Percentiles rank a stretch among this genome's conserved stretches.
These are phyloP conservation scores for Sideroxylon spinosum DNA, from an alignment of 179 eudicot species.

Conservation along the genomic window DNA sequence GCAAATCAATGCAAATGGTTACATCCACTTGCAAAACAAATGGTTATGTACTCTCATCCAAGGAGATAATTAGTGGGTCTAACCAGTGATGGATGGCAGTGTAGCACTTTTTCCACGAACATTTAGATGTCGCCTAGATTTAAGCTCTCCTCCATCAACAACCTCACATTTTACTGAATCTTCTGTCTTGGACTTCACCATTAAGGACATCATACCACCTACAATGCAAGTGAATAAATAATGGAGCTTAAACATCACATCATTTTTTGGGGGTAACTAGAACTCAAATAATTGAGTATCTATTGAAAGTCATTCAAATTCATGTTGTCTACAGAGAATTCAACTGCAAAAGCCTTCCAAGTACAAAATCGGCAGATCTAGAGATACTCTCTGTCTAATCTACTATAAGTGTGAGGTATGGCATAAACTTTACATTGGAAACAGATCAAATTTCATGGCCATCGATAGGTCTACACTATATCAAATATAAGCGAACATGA, in stretches of 20 bases:
- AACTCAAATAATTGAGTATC: neutral
- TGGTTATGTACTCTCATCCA: neutral
- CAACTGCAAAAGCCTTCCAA: neutral
- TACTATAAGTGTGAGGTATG: neutral
- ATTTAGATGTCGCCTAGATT: constrained; percentile 81
- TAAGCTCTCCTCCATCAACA: constrained; percentile 82
- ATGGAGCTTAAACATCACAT: neutral
- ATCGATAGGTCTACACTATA: neutral
- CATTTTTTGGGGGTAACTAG: neutral
- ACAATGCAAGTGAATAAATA: constrained; percentile 15
- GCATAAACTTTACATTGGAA: neutral
- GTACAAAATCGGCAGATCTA: neutral
- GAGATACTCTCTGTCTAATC: neutral
- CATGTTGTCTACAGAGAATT: neutral
- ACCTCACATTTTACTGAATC: constrained; percentile 80
- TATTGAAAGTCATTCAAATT: neutral
- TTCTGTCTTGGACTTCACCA: constrained; percentile 67
- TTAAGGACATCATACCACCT: constrained; percentile 91
- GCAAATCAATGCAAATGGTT: constrained; percentile 16
- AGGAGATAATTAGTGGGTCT: constrained; percentile 9
- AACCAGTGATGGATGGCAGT: constrained; percentile 79
- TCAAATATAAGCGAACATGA: neutral
- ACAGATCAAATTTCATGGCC: neutral
- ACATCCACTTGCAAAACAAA: neutral
- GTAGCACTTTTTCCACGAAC: constrained; percentile 91